A percentile compares a stretch with the other conserved stretches of the same genome.
Evolutionary conservation across 2,329 filamentous ascomycete genomes (phyloP).

Genomic region (Fusarium sp.): DNA sequence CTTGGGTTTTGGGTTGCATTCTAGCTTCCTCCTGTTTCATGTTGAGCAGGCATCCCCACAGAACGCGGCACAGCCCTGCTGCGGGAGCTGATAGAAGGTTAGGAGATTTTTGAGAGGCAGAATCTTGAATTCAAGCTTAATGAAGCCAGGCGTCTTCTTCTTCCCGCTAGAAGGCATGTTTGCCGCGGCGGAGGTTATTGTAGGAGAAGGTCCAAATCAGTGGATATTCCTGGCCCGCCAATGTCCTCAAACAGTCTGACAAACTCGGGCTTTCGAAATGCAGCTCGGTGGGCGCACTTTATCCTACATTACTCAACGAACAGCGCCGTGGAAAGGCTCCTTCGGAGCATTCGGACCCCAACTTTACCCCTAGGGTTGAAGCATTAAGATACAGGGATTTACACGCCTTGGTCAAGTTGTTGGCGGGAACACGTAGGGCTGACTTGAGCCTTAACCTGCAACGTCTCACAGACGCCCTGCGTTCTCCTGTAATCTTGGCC

Average conservation of each 20-base stretch:
- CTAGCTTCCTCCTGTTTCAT: conserved; percentile 1
- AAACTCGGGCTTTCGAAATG: neutral
- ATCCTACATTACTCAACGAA: neutral
- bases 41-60: neutral
- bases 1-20: neutral
- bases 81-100: neutral
- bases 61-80: neutral
- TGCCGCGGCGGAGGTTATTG: neutral
- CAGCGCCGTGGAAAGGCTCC: neutral
- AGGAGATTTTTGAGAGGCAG: neutral
- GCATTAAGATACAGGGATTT: neutral
- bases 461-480: neutral
- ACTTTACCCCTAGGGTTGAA: neutral
- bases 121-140: neutral
- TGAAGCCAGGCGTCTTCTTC: too few species aligned
- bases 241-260: neutral
- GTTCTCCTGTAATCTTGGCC: neutral
- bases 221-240: neutral
- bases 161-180: neutral
- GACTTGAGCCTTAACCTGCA: neutral
- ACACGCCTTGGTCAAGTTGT: neutral
- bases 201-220: neutral
- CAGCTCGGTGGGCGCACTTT: neutral
- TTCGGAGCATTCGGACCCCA: neutral
- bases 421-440: neutral